Conservation (phyloP, 441 rosid genomes). For the Erysimum pusillum region DNA sequence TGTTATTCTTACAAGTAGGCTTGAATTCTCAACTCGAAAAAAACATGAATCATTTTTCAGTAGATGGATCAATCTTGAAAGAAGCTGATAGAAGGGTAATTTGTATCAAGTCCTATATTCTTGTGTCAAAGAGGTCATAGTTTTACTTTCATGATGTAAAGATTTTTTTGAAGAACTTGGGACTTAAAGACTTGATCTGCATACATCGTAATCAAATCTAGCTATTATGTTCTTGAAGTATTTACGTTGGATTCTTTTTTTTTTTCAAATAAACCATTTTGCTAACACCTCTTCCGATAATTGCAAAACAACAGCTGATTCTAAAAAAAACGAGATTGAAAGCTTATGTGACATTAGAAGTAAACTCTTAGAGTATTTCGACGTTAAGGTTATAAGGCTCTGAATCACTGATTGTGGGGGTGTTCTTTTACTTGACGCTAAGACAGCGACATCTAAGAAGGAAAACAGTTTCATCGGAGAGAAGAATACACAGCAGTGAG, state of each 20-base stretch:
- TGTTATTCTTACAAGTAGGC: constrained; percentile 44
- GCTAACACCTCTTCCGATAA: neutral
- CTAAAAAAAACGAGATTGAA: neutral
- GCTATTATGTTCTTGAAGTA: neutral
- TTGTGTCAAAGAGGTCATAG: constrained; percentile 35
- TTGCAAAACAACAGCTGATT: neutral
- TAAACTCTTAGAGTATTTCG: no score
- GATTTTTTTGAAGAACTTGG: neutral
- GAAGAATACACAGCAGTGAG: no score
- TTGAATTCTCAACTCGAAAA: constrained; percentile 44
- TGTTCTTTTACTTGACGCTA: no score
- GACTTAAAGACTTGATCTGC: neutral
- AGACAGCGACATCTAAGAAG: no score
- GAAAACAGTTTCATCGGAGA: no score
- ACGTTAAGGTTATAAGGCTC: neutral
- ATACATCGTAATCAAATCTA: neutral
- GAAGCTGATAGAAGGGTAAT: constrained; percentile 21
- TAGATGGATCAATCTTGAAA: neutral
- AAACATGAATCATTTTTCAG: constrained; percentile 25
- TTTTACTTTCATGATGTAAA: constrained; percentile 37
- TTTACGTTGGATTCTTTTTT: neutral
- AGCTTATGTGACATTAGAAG: no score
- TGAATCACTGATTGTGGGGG: no score
- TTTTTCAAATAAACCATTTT: neutral
- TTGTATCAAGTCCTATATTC: constrained; percentile 40